phyloP scores from a whole-genome alignment of 306 rosid species.

The Castanea crenata region DNA sequence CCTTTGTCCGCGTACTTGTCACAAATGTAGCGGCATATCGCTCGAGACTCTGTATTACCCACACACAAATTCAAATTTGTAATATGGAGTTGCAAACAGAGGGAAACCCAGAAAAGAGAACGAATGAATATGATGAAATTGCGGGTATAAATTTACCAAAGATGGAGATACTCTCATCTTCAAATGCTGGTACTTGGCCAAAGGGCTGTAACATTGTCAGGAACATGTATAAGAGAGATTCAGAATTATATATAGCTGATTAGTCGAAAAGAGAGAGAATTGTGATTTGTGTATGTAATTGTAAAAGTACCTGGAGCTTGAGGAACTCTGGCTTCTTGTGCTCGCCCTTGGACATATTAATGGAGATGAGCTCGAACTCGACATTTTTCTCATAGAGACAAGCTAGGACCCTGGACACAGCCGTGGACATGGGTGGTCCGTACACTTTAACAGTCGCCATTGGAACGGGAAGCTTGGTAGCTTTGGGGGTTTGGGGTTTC shows the following conservation, averaged over 20 bases:
- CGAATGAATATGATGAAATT: background rate
- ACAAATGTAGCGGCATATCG: constrained; percentile 82
- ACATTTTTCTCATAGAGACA: constrained; percentile 75
- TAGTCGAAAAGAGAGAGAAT: background rate
- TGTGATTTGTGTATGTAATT: background rate
- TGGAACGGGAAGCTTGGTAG: background rate
- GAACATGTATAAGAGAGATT: background rate
- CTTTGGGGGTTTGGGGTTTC: background rate
- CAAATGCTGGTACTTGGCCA: constrained; percentile 89
- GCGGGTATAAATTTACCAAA: constrained; percentile 46
- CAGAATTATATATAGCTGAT: no score
- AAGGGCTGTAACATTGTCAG: constrained; percentile 49
- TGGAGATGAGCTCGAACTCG: constrained; percentile 51
- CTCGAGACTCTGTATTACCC: constrained; percentile 61
- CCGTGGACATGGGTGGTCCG: constrained; percentile 80
- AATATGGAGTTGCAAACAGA: background rate
- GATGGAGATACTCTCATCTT: constrained; percentile 57
- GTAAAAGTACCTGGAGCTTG: constrained; percentile 53
- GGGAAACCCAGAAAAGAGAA: background rate
- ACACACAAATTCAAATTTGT: background rate
- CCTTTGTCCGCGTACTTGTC: constrained; percentile 58
- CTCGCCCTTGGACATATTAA: constrained; percentile 82
- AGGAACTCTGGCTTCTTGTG: constrained; percentile 70
- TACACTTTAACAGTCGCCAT: constrained; percentile 78
- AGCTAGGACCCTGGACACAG: constrained; percentile 75